Base-by-base conservation (phyloP, 306 rosid species). In the Calophaca sinica region DNA sequence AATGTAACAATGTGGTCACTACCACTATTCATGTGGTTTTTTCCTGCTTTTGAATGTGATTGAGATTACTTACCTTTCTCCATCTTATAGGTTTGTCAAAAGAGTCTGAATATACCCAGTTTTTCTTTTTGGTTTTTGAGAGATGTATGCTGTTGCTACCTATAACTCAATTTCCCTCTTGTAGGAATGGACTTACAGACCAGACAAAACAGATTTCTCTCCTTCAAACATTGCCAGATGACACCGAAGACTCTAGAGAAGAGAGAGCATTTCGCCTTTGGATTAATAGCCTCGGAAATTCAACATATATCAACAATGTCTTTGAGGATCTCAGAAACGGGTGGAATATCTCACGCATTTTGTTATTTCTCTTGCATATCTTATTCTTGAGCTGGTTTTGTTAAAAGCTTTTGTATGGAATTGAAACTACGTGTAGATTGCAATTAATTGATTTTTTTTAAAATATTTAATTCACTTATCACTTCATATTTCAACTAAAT, bases 211-310 rank as follows among this genome's bases (percentile, higher is more conserved):
- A 89, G 44, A 81, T 75, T 64, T 92, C 96, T 51, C 96, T 90
- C 79, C 92, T 92, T n/a, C 93, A 92, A 77, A 83, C 86, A 13
- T 69, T 79, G 82, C 90, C 93, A 11, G 93, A 92, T 68, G 97
- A 94, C 64, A 74, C 88, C 11, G 93, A 74, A 80, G 88, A 90
- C 68, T 87, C 99, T 0, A 89, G 99, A 84, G 99, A 94, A 85
- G 99, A 94, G 86, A 85, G 91, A 82, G 96, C 90, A 20, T 94
- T 94, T 80, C 96, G 99, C 70, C 89, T 92, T 62, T 94, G 99
- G 99, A 86, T 94, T 70, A 94, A 94, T 74, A 90, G 97, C 78
- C 78, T 92, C 5, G 97, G 96, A 52, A 82, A 86, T 79, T 92
- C 92, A 15, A 69, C 87, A 50, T 94, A 92, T 69, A 89, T 94